A percentile compares a stretch with the other conserved stretches of the same genome.
Conservation (phyloP, 2,329 filamentous ascomycete species). For the Botrytis squamosa region DNA sequence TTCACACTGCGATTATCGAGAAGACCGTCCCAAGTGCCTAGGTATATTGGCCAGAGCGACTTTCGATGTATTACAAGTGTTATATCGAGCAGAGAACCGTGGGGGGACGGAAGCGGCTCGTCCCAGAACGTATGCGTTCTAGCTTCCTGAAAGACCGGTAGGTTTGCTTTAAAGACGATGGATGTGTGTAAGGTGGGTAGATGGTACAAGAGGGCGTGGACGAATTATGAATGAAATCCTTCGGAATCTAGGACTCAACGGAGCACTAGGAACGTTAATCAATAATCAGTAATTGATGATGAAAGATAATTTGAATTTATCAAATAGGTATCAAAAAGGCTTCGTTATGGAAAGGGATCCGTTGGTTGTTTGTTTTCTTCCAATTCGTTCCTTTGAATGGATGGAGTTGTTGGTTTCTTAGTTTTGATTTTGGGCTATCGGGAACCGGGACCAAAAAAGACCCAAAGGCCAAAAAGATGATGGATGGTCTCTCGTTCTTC, state of each 20-base stretch:
- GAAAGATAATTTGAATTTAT: neutral
- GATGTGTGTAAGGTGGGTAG: neutral
- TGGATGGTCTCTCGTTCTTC: neutral
- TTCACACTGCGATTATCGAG: constrained; percentile 7
- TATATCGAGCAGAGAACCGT: neutral
- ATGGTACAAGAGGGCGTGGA: neutral
- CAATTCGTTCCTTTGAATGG: constrained; percentile 7
- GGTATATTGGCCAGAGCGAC: neutral
- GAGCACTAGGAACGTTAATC: neutral
- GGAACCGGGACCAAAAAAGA: neutral
- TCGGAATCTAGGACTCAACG: neutral
- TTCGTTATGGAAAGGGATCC: neutral
- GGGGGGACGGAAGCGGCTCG: constrained; percentile 6
- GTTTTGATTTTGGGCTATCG: constrained; percentile 11
- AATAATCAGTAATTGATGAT: neutral
- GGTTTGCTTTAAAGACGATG: neutral
- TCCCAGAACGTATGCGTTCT: neutral
- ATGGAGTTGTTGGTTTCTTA: constrained; percentile 3
- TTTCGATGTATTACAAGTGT: neutral
- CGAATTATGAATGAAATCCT: neutral
- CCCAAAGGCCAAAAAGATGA: neutral
- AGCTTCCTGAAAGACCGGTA: neutral
- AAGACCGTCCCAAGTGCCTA: neutral
- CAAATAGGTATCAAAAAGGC: neutral
- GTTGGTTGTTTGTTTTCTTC: constrained; percentile 4